Evolutionary conservation across 202 grass and related monocot species (phyloP), one percentile per base, ranked within the genome.

Genomic region (Digitaria exilis): DNA sequence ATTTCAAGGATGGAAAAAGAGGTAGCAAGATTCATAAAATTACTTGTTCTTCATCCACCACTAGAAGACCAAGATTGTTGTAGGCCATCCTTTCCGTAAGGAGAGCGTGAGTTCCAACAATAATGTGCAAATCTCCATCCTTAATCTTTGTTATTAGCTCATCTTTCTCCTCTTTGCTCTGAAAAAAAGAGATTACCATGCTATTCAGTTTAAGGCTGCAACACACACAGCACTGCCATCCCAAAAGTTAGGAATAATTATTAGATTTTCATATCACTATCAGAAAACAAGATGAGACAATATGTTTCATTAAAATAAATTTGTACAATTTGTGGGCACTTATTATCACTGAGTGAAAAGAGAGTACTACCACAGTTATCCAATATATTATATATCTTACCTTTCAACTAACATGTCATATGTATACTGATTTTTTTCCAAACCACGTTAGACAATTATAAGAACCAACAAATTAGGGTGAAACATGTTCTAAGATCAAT

Each of bases 31-130:
- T 80, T 37, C 39, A 71, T 14, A 75, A 65, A 7, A 24, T 15
- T 62, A 95, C 95, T 54, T 98, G 95, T 82, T 98, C 95, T 78
- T 98, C 95, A 88, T 98, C 95, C 72, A 98, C 90, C 50, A 98
- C 90, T 77, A 98, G 87, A 60, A 98, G 92, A 82, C 95, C 92
- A 50, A 98, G 84, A 79, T 95, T 98, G 82, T 88, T 91, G 82
- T 91, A 95, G 31, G 69, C 74, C 87, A 98, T 90, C 21, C 92
- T 87, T 70, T 94, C 91, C 15, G 92, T 91, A 84, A 98, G 92
- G 89, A 98, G 80, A 60, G 89, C 90, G 84, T 98, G 95, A 77
- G 95, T 98, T 76, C 95, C 95, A 86, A 98, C 88, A 84, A 95
- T 82, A 21, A 98, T 93, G 65, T 93, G 88, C 69, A 98, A 80